Conservation (phyloP, 1,139 yeast species). For the Geotrichum australiense region DNA sequence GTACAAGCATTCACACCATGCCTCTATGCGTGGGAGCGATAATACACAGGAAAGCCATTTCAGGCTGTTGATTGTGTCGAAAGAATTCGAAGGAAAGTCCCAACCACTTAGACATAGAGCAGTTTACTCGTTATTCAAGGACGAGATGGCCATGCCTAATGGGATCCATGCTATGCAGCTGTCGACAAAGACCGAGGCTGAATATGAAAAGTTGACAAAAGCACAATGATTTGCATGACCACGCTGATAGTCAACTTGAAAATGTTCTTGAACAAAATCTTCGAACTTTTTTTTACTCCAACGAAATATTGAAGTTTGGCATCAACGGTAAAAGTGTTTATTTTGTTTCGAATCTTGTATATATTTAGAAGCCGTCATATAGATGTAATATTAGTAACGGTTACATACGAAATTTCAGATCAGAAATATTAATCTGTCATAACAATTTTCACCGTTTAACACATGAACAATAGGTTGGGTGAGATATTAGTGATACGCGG, state of each 20-base stretch:
- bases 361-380: no score
- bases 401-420: no score
- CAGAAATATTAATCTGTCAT: no score
- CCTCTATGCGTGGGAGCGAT: constrained; percentile 66
- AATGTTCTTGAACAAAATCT: no score
- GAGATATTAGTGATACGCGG: no score
- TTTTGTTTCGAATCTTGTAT: no score
- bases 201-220: constrained; percentile 29
- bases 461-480: no score
- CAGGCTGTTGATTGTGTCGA: constrained; percentile 57
- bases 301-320: constrained; percentile 2
- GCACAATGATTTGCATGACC: no score
- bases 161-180: constrained; percentile 90
- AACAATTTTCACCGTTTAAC: no score
- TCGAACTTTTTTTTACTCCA: background rate
- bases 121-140: constrained; percentile 61
- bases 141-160: constrained; percentile 54
- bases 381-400: no score
- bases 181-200: constrained; percentile 65
- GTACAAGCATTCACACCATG: constrained; percentile 82
- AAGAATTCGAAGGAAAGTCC: constrained; percentile 55
- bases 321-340: background rate
- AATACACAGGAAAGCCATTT: constrained; percentile 85
- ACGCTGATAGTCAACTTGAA: no score
- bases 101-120: constrained; percentile 76